A percentile compares a stretch with the other conserved stretches of the same genome.
Conservation (phyloP, 2,329 filamentous ascomycete genomes). For the Diaporthe longicolla region DNA sequence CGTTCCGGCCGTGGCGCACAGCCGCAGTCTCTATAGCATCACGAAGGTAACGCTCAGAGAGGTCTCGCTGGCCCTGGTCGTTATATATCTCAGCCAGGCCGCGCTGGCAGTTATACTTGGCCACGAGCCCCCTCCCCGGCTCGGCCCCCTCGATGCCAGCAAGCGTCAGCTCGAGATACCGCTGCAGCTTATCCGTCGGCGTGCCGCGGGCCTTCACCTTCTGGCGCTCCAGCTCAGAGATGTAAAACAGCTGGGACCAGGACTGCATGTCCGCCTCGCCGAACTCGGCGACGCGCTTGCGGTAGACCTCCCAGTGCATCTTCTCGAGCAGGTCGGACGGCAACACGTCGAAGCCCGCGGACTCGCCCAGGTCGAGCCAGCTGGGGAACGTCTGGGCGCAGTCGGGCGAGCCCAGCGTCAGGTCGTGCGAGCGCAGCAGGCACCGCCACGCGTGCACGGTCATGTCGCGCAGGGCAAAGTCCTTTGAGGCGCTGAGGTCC, state of each 20-base stretch:
- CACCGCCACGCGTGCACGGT: slow-evolving; percentile 37
- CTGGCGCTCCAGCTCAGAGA: slow-evolving; percentile 41
- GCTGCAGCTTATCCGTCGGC: slow-evolving; percentile 19
- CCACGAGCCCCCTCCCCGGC: not conserved
- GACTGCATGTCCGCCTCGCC: slow-evolving; percentile 8
- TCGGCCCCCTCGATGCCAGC: not conserved
- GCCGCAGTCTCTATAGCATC: slow-evolving; percentile 27
- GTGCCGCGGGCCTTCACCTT: slow-evolving; percentile 33
- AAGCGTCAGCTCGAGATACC: slow-evolving; percentile 28
- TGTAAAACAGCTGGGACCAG: slow-evolving; percentile 33
- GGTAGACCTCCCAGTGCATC: slow-evolving; percentile 34
- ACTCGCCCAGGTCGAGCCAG: slow-evolving; percentile 42
- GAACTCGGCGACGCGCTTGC: not conserved
- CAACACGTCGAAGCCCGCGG: slow-evolving; percentile 35
- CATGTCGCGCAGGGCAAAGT: slow-evolving; percentile 37
- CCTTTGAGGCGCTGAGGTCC: slow-evolving; percentile 16
- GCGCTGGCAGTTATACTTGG: slow-evolving; percentile 37
- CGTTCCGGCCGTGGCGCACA: slow-evolving; percentile 2
- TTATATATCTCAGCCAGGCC: slow-evolving; percentile 33
- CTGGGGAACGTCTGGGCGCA: slow-evolving; percentile 32
- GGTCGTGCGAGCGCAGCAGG: slow-evolving; percentile 38
- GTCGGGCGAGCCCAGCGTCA: slow-evolving; percentile 3
- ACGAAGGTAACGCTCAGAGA: slow-evolving; percentile 30
- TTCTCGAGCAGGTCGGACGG: slow-evolving; percentile 33
- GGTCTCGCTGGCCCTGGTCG: slow-evolving; percentile 12